Evolutionary conservation across 1,284 basidiomycete genomes (phyloP), one percentile per base, ranked within the genome.

Genomic region (Ustilago shanxiensis): DNA sequence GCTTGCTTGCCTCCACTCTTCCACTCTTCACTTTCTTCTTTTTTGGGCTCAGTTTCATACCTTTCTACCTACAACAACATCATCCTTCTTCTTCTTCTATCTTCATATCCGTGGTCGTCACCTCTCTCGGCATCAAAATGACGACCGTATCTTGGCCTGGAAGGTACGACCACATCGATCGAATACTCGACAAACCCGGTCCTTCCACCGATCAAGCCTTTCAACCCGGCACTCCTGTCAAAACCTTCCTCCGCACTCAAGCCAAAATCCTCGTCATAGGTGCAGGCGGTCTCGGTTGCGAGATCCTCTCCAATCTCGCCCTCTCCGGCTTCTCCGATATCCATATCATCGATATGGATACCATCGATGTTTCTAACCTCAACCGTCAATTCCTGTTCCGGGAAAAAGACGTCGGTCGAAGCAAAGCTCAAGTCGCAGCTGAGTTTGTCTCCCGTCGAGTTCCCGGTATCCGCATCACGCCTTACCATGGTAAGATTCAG

Each of bases 321-420:
- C 66, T 83, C 8, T 92, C 93, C 59, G 97, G 97, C 22, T 99
- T 99, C 90, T 93, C 92, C 85, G 93, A 99, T 84, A 97, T 99
- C 73, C 94, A 99, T 88, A 95, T 99, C 79, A 99, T 99, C 85
- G 97, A 99, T 88, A 99, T 99, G 96, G 97, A 99, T 88, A 98
- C 96, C 5, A 99, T 99, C 86, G 97, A 99, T 87, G 94, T 99
- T 82, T 97, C 95, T 83, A 99, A 99, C 85, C 89, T 99, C 79
- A 99, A 99, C 87, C 90, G 97, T 51, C 97, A 99, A 87, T 99
- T 99, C 87, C 89, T 99, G 50, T 99, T 99, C 88, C 90, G 94
- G 77, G 91, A 88, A 39, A 92, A 91, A 82, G 97, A 99, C 85
- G 94, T 99, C 1, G 97, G 97, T 11, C 90, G 93, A 79, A 91